Conservation (phyloP, 805 yeast species). For the Ogataea pini region DNA sequence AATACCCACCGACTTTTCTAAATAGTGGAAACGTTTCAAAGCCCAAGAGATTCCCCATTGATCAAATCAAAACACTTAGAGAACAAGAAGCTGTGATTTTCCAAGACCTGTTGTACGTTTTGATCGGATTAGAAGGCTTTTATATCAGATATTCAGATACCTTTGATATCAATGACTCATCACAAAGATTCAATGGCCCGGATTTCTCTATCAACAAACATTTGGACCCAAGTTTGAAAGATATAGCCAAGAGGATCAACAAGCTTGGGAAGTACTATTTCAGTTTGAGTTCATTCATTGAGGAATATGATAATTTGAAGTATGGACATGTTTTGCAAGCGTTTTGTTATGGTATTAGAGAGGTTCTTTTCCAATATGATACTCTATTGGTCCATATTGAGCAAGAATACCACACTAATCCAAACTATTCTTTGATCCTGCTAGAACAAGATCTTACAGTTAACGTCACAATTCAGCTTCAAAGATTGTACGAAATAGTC, state of each 20-base stretch:
- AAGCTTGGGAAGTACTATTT: constrained; percentile 63
- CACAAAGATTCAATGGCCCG: constrained; percentile 61
- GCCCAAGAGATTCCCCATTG: constrained; percentile 41
- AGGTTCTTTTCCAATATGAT: constrained; percentile 40
- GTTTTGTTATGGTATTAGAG: constrained; percentile 60
- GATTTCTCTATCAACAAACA: constrained; percentile 71
- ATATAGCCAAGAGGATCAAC: constrained; percentile 61
- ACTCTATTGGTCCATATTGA: constrained; percentile 47
- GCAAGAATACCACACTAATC: constrained; percentile 47
- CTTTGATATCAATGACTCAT: constrained; percentile 48
- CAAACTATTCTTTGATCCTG: constrained; percentile 57
- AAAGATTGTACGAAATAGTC: constrained; percentile 59
- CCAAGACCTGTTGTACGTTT: constrained; percentile 65
- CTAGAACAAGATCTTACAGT: constrained; percentile 53
- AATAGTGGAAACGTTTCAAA: constrained; percentile 11
- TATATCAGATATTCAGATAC: constrained; percentile 68
- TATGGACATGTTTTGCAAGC: constrained; percentile 78
- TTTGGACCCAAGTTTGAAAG: constrained; percentile 72
- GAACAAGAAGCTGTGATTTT: constrained; percentile 74
- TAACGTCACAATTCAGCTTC: constrained; percentile 40
- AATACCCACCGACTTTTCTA: constrained; percentile 23
- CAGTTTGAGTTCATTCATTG: constrained; percentile 60
- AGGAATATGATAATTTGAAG: constrained; percentile 50
- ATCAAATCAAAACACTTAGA: constrained; percentile 45
- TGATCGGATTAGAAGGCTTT: constrained; percentile 75